Base-by-base conservation (phyloP, 2,329 filamentous ascomycete species). In the Nemania sp. region DNA sequence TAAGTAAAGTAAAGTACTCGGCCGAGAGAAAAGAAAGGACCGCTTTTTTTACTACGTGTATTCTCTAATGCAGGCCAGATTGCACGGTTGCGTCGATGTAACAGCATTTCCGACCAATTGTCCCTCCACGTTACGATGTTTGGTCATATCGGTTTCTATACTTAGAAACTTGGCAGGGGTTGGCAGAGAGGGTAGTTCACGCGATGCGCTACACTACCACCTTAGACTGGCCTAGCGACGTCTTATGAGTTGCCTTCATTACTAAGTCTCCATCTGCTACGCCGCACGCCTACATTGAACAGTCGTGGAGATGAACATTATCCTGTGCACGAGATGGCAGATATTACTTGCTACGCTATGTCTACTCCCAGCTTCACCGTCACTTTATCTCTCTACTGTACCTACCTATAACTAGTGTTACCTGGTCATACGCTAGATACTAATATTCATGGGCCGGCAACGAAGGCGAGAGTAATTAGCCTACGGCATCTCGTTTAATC, bases 81-180 rank as follows among this genome's bases (percentile, higher is more conserved):
- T 62, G 51, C 51, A 55, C 47, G 42, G 59, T 59, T 51, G 46
- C 55, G 55, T 55, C 34, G 51, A 62, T 53, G 60, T 51, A 35
- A 42, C 39, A 55, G 42, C 51, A 55, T 54, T 55, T 51, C 20
- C 59, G 40, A 35, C 35, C 20, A 45, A 49, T 51, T 35, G 40
- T 52, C 51, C 47, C 35, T 49, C 40, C 54, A 60, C 42, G 54
- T 54, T 55, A 57, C 56, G 10, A 40, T 54, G 45, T 39, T 49
- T 40, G 32, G 55, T 49, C 57, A 47, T 9, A 37, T 35, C 29
- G 3, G 29, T 25, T 63, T 61, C 61, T 63, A 63, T 55, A 50
- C 55, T 55, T 63, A 63, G 61, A 60, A 60, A 52, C 20, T 39
- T 5, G 50, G 25, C 61, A 54, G 57, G 60, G 57, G 52, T 53